Evolutionary conservation across 2,329 filamentous ascomycete genomes (phyloP).

Genomic region (Reticulascus tulasneorum): DNA sequence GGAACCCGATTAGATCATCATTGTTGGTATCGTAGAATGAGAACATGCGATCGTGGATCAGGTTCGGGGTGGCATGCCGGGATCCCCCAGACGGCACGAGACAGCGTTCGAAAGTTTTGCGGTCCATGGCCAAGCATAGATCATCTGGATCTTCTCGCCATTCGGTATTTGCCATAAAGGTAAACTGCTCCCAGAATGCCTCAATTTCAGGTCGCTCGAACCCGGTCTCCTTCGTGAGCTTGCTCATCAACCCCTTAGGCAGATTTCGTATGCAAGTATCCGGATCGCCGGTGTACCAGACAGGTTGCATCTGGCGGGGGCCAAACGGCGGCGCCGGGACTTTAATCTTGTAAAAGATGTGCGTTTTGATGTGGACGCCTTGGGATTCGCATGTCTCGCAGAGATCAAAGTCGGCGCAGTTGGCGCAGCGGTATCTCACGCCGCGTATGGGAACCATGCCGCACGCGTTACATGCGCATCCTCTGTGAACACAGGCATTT

Average conservation of each 20-base stretch:
- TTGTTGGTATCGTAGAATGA: conserved; percentile 90
- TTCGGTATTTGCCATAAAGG: conserved; percentile 82
- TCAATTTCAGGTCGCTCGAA: conserved; percentile 87
- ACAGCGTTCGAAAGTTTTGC: conserved; percentile 87
- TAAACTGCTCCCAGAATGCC: conserved; percentile 95
- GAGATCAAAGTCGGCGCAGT: conserved; percentile 93
- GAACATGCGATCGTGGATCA: conserved; percentile 96
- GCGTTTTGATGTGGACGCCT: conserved; percentile 76
- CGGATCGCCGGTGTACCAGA: conserved; percentile 87
- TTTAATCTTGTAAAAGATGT: conserved; percentile 94
- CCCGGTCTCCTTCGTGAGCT: conserved; percentile 66
- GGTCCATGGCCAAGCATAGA: conserved; percentile 79
- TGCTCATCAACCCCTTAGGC: conserved; percentile 62
- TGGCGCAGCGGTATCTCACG: conserved; percentile 88
- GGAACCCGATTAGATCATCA: conserved; percentile 85
- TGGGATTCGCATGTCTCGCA: conserved; percentile 89
- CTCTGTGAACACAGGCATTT: conserved; percentile 87
- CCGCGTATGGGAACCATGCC: conserved; percentile 85
- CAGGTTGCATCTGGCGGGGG: conserved; percentile 72
- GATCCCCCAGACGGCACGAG: conserved; percentile 82
- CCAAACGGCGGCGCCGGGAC: conserved; percentile 84
- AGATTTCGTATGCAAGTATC: conserved; percentile 65
- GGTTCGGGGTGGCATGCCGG: conserved; percentile 73
- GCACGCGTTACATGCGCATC: conserved; percentile 88
- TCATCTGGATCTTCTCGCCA: conserved; percentile 78